These are phyloP conservation scores for Bjerkandera adusta DNA, from an alignment of 1,284 basidiomycete genomes.

Conservation along the genomic window DNA sequence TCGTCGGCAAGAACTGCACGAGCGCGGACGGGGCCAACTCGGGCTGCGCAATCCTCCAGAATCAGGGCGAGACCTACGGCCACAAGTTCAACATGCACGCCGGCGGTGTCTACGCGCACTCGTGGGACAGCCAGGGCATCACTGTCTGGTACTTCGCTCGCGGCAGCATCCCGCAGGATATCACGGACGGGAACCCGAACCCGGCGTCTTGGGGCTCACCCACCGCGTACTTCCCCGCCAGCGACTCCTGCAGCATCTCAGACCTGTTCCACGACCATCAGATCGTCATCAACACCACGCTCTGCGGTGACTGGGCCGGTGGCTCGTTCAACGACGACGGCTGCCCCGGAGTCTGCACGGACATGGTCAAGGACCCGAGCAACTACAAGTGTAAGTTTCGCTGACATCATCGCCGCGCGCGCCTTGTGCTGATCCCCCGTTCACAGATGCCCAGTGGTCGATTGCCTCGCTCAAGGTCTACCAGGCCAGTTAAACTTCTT, in stretches of 20 bases:
- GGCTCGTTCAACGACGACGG: conserved; percentile 50
- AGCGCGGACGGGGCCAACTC: conserved; percentile 48
- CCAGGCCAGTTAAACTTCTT: conserved; percentile 15
- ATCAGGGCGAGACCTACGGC: conserved; percentile 59
- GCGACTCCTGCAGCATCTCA: conserved; percentile 56
- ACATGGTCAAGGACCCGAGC: conserved; percentile 59
- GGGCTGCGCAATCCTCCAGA: conserved; percentile 67
- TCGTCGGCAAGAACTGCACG: conserved; percentile 45
- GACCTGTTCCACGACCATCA: conserved; percentile 69
- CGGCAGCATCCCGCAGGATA: conserved; percentile 65
- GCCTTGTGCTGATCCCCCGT: background rate
- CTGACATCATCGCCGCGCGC: background rate
- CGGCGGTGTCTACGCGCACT: conserved; percentile 78
- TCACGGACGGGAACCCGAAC: conserved; percentile 52
- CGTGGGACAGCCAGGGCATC: conserved; percentile 69
- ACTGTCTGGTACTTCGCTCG: conserved; percentile 79
- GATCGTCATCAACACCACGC: conserved; percentile 57
- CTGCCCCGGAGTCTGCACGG: conserved; percentile 70
- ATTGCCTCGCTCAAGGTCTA: conserved; percentile 18
- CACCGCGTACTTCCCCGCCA: conserved; percentile 59
- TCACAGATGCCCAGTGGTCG: conserved; percentile 19
- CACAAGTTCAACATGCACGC: conserved; percentile 60
- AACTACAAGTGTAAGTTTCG: conserved; percentile 56
- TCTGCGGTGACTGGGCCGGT: conserved; percentile 72
- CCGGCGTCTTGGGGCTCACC: conserved; percentile 71